Conservation (phyloP, 352 stramenopile genomes). For the Aphanomyces astaci region DNA sequence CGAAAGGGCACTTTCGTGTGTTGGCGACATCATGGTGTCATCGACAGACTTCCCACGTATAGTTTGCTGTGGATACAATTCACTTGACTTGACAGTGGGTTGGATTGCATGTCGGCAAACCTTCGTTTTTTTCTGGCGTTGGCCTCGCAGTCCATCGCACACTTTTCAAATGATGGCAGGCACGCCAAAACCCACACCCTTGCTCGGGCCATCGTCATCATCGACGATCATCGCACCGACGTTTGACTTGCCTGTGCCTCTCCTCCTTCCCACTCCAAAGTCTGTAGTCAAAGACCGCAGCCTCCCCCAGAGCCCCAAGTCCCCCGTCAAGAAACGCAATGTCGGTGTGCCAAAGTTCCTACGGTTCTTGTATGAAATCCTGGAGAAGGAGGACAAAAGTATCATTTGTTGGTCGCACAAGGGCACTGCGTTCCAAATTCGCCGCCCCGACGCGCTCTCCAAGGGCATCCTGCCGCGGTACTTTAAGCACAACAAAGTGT, state of each 20-base stretch:
- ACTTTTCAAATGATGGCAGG: slow-evolving; percentile 2
- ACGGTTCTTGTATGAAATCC: slow-evolving; percentile 57
- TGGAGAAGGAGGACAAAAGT: slow-evolving; percentile 46
- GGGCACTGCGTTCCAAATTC: slow-evolving; percentile 66
- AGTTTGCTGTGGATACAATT: too few relatives aligned
- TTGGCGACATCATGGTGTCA: neutral
- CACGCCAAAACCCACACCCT: neutral
- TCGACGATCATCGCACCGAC: neutral
- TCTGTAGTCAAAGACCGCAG: neutral
- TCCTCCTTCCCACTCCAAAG: neutral
- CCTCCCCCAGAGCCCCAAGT: neutral
- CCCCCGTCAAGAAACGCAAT: slow-evolving; percentile 34
- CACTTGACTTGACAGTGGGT: too few relatives aligned
- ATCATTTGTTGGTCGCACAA: slow-evolving; percentile 61
- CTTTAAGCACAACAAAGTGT: slow-evolving; percentile 78
- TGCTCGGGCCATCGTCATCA: neutral
- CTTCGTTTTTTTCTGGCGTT: neutral
- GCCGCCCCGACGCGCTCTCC: slow-evolving; percentile 47
- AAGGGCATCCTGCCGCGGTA: slow-evolving; percentile 54
- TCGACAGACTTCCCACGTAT: neutral
- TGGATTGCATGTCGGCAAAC: too few relatives aligned
- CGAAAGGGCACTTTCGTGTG: neutral
- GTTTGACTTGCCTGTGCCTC: neutral
- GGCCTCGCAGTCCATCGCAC: neutral
- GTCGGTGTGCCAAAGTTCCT: slow-evolving; percentile 64